Conservation (phyloP, 768 basidiomycete genomes). For the Mycena galericulata region DNA sequence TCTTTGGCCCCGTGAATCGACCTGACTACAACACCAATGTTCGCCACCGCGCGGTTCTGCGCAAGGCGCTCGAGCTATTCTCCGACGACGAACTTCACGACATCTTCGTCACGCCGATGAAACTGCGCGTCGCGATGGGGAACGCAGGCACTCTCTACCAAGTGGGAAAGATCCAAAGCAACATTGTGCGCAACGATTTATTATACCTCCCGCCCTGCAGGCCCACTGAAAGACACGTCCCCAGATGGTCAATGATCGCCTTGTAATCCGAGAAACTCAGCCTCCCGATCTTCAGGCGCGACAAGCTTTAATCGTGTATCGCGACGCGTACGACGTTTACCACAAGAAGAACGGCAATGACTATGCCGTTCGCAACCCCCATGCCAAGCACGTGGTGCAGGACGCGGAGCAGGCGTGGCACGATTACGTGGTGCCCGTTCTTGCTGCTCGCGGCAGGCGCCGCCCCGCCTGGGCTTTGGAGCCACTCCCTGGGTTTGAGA, state of each 20-base stretch:
- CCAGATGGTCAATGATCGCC: neutral
- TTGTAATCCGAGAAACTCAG: neutral
- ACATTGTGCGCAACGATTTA: neutral
- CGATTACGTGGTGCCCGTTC: constrained; percentile 1
- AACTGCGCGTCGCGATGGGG: neutral
- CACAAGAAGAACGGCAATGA: neutral
- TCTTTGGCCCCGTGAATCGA: neutral
- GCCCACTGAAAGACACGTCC: neutral
- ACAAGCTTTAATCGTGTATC: neutral
- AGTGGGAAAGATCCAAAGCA: no score
- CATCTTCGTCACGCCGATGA: neutral
- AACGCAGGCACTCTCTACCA: neutral
- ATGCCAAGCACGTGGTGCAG: neutral
- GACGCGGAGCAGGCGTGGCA: constrained; percentile 15
- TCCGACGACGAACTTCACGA: neutral
- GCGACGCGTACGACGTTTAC: constrained; percentile 2
- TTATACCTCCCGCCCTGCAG: neutral
- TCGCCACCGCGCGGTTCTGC: neutral
- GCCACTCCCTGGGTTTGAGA: constrained; percentile 8
- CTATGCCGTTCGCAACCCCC: neutral
- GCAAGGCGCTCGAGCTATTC: neutral
- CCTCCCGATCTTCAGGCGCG: neutral
- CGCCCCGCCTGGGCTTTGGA: constrained; percentile 12
- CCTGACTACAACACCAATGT: neutral
- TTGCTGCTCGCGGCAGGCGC: neutral